Evolutionary conservation across 2,329 filamentous ascomycete species (phyloP), one percentile per base, ranked within the genome.

Genomic region (Fusarium decemcellulare): DNA sequence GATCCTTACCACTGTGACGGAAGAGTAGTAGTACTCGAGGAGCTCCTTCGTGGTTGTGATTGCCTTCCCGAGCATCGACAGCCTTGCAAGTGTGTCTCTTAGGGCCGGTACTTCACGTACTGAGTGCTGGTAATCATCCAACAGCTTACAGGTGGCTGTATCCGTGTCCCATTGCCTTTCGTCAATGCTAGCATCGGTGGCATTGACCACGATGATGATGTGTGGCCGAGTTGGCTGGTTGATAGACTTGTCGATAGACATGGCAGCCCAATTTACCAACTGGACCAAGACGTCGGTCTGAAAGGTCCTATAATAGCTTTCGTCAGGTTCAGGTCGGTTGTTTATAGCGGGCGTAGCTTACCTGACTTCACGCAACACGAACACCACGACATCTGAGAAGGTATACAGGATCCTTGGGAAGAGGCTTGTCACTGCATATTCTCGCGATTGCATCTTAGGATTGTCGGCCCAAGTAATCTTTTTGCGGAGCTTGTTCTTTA

Each of bases 351-450:
- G 23, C 5, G 23, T 3, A 23, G 5, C 23, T 23, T 61, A 59
- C 59, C 52, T 61, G 30, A 44, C 52, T 9, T 61, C 52, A 15
- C 54, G 53, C 9, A 65, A 30, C 4, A 65, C 59, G 40, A 65
- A 65, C 0, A 65, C 63, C 16, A 65, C 59, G 3, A 65, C 63
- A 30, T 65, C 63, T 2, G 63, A 65, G 23, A 65, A 65, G 7
- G 59, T 65, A 16, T 65, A 65, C 6, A 65, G 34, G 5, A 65
- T 58, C 11, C 53, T 59, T 4, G 63, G 63, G 44, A 62, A 65
- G 6, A 65, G 48, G 9, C 44, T 61, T 15, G 30, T 59, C 8
- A 65, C 59, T 15, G 58, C 46, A 40, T 54, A 62, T 16, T 65
- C 63, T 5, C 63, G 53, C 8, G 59, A 59, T 30, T 56, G 50